Evolutionary conservation across 805 yeast genomes (phyloP), one percentile per base, ranked within the genome.

Genomic region (Zygoascus tannicola): DNA sequence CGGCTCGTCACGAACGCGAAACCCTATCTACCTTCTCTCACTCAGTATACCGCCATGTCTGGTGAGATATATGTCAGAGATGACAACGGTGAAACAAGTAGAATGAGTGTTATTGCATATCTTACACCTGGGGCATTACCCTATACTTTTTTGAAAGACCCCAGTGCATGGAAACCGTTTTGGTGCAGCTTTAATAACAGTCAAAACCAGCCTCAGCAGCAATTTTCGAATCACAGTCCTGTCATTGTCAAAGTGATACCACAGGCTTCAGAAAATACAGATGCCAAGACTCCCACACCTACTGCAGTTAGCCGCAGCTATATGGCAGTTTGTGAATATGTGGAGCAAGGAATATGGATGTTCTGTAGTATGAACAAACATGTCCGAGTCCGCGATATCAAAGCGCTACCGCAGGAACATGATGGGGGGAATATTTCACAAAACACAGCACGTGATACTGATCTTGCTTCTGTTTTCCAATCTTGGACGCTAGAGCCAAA

Each of bases 301-400:
- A 19, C 38, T 10, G 39, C 26, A 5, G 15, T 20, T 21, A 15
- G 30, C 21, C 35, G 38, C 32, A 41, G 23, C 44, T 32, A 47
- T 20, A 28, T 51, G 38, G 51, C 50, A 4, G 43, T 49, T n/a
- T 30, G 45, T n/a, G 43, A 48, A 28, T 33, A 32, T n/a, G 46
- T 41, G 18, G 32, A 32, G 16, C 35, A 32, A n/a, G 41, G 43
- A 21, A 21, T 48, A 28, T 51, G 48, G 44, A 19, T 41, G 28
- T 30, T 50, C 8, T 40, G 47, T 18, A 43, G 36, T 22, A 36
- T 50, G 18, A 52, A 51, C 36, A 48, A 44, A 30, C 19, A 22
- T 7, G 44, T 50, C 16, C 36, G 53, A 21, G 38, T 50, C 35
- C 38, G 47, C 15, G 55, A 51, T 36, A 33, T 51, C 21, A 43